Base-by-base conservation (phyloP, 495 filamentous ascomycete species). In the Trichoderma reesei region DNA sequence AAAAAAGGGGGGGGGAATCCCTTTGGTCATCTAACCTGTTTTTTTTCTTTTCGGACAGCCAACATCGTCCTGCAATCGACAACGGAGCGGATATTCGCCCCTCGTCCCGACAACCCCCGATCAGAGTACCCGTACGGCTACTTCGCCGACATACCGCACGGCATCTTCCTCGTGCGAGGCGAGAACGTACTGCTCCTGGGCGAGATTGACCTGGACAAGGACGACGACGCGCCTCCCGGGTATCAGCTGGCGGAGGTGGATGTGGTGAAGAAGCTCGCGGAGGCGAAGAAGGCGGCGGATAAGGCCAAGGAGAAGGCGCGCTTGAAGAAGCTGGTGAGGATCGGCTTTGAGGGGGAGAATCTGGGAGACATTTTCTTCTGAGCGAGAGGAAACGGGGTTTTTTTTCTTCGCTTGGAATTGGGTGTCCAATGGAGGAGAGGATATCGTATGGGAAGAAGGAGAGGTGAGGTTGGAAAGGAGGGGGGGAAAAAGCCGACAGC, bases 51-150 rank as follows among this genome's bases (percentile, higher is more conserved):
- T 13, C 20, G 46, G 16, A 46, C 68, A 97, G 92, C 92, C 59
- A 98, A 98, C 75, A 81, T 98, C 51, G 90, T 96, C 42, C 85
- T 98, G 63, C 92, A 96, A 72, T 90, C 91, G 66, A 96, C 93
- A 8, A 80, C 89, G 68, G 94, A 98, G 75, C 81, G 93, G 14
- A 81, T 96, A 63, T 96, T 90, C 70, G 86, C 82, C 79, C 13
- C 73, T 67, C 48, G 67, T 62, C 36, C 67, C 66, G 41, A 63
- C 60, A 5, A 69, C 70, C 54, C 65, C 64, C 60, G 26, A 14
- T 7, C 26, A 18, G 60, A 56, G 59, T 14, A 48, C 60, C 67
- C 33, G 72, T 68, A n/a, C 69, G 81, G 77, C 59, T 78, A 90
- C 38, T 98, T 92, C 71, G 90, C 90, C 46, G 91, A 96, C 72